These are phyloP conservation scores for Aegle marmelos DNA, from an alignment of 345 rosid genomes.

Conservation along the genomic window DNA sequence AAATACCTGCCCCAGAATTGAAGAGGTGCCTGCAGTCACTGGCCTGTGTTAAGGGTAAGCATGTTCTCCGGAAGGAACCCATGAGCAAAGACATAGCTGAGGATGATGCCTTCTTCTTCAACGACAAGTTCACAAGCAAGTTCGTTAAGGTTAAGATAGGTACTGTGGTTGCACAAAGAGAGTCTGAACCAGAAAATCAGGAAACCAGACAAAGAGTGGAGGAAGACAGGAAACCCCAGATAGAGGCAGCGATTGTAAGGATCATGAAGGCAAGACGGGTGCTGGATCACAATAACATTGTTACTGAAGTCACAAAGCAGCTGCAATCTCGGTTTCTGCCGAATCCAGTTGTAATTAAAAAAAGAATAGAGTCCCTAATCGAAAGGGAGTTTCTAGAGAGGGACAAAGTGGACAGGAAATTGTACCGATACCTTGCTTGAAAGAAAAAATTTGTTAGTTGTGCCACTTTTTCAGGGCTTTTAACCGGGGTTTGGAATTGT, in stretches of 20 bases:
- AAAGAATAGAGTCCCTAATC: constrained; percentile 68
- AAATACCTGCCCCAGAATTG: constrained; percentile 59
- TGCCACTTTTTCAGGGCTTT: neutral
- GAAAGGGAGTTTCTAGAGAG: constrained; percentile 73
- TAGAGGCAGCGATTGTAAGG: constrained; percentile 73
- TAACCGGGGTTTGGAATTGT: neutral
- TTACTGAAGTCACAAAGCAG: constrained; percentile 72
- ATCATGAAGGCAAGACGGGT: constrained; percentile 74
- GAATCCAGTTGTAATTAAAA: constrained; percentile 64
- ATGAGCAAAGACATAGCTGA: constrained; percentile 73
- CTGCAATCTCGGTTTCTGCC: constrained; percentile 67
- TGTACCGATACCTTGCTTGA: constrained; percentile 66
- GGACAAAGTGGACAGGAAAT: constrained; percentile 61
- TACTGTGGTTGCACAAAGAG: constrained; percentile 71
- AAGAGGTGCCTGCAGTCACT: constrained; percentile 74
- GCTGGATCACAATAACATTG: constrained; percentile 66
- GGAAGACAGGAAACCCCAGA: constrained; percentile 76
- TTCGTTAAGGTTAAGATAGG: constrained; percentile 74
- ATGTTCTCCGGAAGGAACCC: constrained; percentile 68
- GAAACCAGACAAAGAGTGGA: constrained; percentile 78
- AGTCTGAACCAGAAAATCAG: constrained; percentile 69
- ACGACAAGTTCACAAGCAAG: constrained; percentile 67
- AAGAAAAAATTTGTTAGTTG: neutral
- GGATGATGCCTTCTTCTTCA: constrained; percentile 54
- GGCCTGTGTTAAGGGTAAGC: constrained; percentile 68